A percentile compares a stretch with the other conserved stretches of the same genome.
These are phyloP conservation scores for Wickerhamomyces bovis DNA, from an alignment of 805 yeast species.

Conservation along the genomic window DNA sequence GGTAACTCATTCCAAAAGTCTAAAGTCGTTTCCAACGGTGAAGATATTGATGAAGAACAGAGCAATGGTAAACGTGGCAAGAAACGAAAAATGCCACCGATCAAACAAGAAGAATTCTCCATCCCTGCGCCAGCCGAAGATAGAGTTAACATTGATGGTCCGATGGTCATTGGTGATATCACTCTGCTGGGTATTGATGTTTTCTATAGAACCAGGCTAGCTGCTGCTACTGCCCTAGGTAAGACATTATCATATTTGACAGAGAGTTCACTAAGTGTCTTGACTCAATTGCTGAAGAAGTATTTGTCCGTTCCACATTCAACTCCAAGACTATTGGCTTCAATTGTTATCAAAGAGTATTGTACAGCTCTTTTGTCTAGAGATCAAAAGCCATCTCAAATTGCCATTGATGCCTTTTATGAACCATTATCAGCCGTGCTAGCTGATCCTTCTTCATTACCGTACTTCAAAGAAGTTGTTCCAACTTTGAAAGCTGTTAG, in stretches of 20 bases:
- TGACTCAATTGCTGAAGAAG: slow-evolving; percentile 30
- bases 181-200: slow-evolving; percentile 73
- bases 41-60: slow-evolving; percentile 14
- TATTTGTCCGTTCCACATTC: slow-evolving; percentile 33
- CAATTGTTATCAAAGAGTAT: slow-evolving; percentile 68
- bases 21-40: slow-evolving; percentile 5
- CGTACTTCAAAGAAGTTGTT: slow-evolving; percentile 73
- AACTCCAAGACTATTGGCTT: slow-evolving; percentile 70
- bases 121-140: slow-evolving; percentile 53
- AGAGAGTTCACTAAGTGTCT: slow-evolving; percentile 31
- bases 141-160: slow-evolving; percentile 85
- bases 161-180: slow-evolving; percentile 87
- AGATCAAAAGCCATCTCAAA: slow-evolving; percentile 18
- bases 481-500: slow-evolving; percentile 82
- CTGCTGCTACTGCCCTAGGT: slow-evolving; percentile 76
- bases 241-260: slow-evolving; percentile 46
- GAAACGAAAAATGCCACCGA: slow-evolving; percentile 37
- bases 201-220: slow-evolving; percentile 67
- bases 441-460: slow-evolving; percentile 37
- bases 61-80: slow-evolving; percentile 32
- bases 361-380: slow-evolving; percentile 28
- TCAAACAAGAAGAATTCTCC: slow-evolving; percentile 20
- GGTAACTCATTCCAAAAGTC: slow-evolving; percentile 31
- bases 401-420: slow-evolving; percentile 23
- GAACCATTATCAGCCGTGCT: slow-evolving; percentile 31